Conservation (phyloP, 768 basidiomycete species). For the Lentinula edodes region DNA sequence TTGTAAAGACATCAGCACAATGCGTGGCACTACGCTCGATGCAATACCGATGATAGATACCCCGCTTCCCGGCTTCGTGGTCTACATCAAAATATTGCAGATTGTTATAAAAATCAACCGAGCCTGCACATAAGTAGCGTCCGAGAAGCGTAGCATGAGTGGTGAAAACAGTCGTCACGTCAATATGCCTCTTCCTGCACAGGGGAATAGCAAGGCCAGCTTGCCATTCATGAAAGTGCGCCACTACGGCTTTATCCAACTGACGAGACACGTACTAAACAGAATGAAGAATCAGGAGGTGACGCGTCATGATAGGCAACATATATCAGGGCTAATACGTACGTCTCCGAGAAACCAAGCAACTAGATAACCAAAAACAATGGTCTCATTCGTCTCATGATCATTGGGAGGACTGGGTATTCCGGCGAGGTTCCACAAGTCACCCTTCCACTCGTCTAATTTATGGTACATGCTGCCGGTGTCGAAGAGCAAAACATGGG, state of each 20-base stretch:
- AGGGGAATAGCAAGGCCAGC: constrained; percentile 93
- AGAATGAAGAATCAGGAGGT: neutral
- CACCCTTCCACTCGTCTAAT: constrained; percentile 98
- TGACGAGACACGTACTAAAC: constrained; percentile 76
- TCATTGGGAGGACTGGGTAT: constrained; percentile 97
- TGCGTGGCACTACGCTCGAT: constrained; percentile 94
- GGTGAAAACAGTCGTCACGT: constrained; percentile 98
- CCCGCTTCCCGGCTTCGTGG: constrained; percentile 97
- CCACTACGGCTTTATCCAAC: constrained; percentile 80
- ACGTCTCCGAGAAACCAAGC: constrained; percentile 99
- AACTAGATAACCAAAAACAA: constrained; percentile 95
- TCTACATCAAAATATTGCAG: constrained; percentile 99
- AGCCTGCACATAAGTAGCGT: constrained; percentile 96
- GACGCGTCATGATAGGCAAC: neutral
- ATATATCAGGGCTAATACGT: constrained; percentile 20
- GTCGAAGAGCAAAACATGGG: constrained; percentile 93
- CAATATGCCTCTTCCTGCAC: constrained; percentile 93
- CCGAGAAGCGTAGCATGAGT: constrained; percentile 98
- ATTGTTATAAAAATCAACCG: constrained; percentile 99
- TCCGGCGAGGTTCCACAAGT: constrained; percentile 97
- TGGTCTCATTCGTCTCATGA: constrained; percentile 97
- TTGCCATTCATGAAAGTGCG: constrained; percentile 99
- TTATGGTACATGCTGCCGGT: constrained; percentile 82
- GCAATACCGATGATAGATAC: constrained; percentile 97
- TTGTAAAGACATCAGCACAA: constrained; percentile 97